Percentiles rank a stretch among this genome's conserved stretches.
phyloP scores from a whole-genome alignment of 2,329 filamentous ascomycete genomes.

The Xylaria sp. region DNA sequence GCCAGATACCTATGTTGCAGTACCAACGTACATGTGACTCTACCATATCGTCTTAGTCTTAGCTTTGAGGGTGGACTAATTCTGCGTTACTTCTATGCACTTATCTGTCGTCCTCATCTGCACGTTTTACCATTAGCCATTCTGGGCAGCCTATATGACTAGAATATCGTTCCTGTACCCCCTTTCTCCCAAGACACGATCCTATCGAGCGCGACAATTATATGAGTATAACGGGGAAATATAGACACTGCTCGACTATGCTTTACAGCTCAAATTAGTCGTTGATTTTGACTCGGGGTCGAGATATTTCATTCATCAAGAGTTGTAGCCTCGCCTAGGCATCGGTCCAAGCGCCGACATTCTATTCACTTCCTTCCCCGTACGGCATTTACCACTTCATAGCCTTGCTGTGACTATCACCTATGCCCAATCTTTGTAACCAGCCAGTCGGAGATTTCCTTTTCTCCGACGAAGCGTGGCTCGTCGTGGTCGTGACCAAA shows the following conservation, averaged over 20 bases:
- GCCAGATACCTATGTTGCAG: constrained; percentile 6
- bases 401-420: not conserved
- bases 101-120: not conserved
- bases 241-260: not conserved
- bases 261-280: not conserved
- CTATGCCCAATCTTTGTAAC: not conserved
- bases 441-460: not conserved
- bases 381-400: not conserved
- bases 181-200: not conserved
- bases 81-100: not conserved
- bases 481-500: not conserved
- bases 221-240: too few relatives aligned
- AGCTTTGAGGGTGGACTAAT: not conserved
- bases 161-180: not conserved
- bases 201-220: not conserved
- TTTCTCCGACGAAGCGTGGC: not conserved
- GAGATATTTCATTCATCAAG: not conserved
- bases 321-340: not conserved
- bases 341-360: not conserved
- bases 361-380: not conserved
- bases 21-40: constrained; percentile 7
- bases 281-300: not conserved
- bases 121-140: not conserved
- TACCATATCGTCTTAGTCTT: not conserved
- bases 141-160: not conserved